Evolutionary conservation across 371 early-diverging fungal genomes (phyloP), one percentile per base, ranked within the genome.

Genomic region (Blakeslea trispora): DNA sequence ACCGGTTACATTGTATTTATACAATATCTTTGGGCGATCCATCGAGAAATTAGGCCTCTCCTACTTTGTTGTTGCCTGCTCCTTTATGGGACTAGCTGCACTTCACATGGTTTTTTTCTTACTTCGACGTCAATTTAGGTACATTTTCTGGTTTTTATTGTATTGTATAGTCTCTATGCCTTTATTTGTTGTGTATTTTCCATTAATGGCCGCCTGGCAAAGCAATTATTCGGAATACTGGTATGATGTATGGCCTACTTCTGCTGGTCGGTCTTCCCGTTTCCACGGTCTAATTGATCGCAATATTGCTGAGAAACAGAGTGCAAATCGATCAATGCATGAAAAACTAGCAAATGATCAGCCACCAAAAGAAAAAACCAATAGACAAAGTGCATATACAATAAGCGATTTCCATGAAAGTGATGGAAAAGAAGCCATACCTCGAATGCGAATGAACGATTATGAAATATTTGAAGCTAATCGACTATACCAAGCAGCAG

Each of bases 161-260:
- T 76, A 79, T 41, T 68, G 76, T 51, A 35, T 74, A 3, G 40
- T 71, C 14, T 61, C 73, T 0, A 57, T 74, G 2, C 80, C 80
- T 1, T 50, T 79, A 1, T 79, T 72, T 59, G 61, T 58, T 15
- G 51, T 76, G 1, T 74, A 71, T 68, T 79, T 76, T 24, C 80
- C 80, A 4, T 17, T 79, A 8, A 43, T 72, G 14, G 71, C 77
- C 6, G 23, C 68, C 9, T 76, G 76, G 77, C 55, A 61, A n/a
- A 67, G 66, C 15, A 66, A 79, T 35, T 55, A 69, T 59, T 65
- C 69, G 9, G 60, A 68, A 2, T 62, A 55, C 9, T 76, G 80
- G 80, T 79, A 76, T 51, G 75, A 79, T 49, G 62, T 71, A 7
- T 74, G 75, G 77, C 69, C 71, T 5, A 71, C 64, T 0, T 34